Evolutionary conservation across 2,329 filamentous ascomycete species (phyloP), one percentile per base, ranked within the genome.

Genomic region (Botrytis fabae): DNA sequence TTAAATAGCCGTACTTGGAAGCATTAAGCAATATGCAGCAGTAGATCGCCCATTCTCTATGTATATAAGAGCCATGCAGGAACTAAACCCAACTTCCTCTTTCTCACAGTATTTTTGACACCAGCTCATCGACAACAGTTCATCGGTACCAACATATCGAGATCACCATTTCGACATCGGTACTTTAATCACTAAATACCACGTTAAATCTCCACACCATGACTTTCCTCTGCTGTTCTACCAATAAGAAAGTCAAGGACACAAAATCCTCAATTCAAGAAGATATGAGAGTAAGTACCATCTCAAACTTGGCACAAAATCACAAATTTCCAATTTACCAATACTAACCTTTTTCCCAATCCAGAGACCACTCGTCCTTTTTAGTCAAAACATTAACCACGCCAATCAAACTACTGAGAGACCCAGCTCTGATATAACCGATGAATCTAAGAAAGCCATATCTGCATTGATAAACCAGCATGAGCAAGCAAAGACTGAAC

Each of bases 401-500:
- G 2, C 18, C 10, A 57, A 42, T 6, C 20, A 16, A 6, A 2
- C 18, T 14, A 16, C n/a, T 4, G 35, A 42, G 22, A 25, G 18
- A 4, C 2, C n/a, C 20, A 16, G 35, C 6, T 68, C 48, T 8
- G 6, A 68, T 1, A 42, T 68, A 7, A 68, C 25, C 48, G 38
- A 68, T 0, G 65, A 57, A 42, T 68, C 65, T 18, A 68, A 68
- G 28, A 68, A 57, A 22, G 65, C 65, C 48, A 68, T 68, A 8
- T 57, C 65, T 1, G 35, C 42, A 10, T 38, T 68, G 12, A 68
- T 68, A n/a, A 68, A 68, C 10, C 28, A 42, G 28, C 65, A 68
- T 16, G 65, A 68, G 40, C 35, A n/a, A 57, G 40, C 65, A 6
- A 68, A 68, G 1, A 57, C 65, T 7, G 48, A 68, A 6, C 48